A percentile compares a stretch with the other conserved stretches of the same genome.
These are phyloP conservation scores for Schwanniomyces vanrijiae DNA, from an alignment of 805 yeast species.

Conservation along the genomic window DNA sequence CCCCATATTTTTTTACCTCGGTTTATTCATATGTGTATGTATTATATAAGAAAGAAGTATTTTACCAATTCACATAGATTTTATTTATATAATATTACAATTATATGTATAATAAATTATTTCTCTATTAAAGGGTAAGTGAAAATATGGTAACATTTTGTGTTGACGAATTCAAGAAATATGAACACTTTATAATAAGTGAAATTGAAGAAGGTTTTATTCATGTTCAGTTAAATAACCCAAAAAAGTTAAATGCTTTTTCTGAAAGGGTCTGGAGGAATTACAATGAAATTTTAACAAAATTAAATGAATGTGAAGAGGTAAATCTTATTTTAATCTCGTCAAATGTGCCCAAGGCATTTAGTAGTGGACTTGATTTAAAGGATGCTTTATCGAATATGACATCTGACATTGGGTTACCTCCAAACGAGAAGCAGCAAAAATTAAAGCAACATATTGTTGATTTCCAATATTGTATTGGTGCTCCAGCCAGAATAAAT, in stretches of 20 bases:
- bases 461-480: constrained; percentile 60
- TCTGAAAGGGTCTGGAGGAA: constrained; percentile 56
- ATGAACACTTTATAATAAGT: constrained; percentile 35
- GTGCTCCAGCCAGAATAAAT: constrained; percentile 44
- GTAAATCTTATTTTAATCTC: constrained; percentile 56
- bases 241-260: constrained; percentile 59
- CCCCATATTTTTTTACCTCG: constrained; percentile 4
- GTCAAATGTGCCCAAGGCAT: constrained; percentile 54
- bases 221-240: constrained; percentile 63
- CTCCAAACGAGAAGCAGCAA: constrained; percentile 19
- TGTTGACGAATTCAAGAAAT: constrained; percentile 18
- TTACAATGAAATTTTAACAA: constrained; percentile 47
- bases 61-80: no score
- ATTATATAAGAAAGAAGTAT: no score
- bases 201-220: constrained; percentile 48
- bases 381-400: constrained; percentile 24
- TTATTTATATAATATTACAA: no score
- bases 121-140: neutral
- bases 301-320: constrained; percentile 42
- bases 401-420: constrained; percentile 1
- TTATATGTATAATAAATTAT: no score
- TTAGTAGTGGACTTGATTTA: constrained; percentile 68
- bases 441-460: constrained; percentile 37
- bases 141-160: constrained; percentile 10
- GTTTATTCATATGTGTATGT: no score